Conservation (phyloP, 345 rosid species). For the Salix purpurea region DNA sequence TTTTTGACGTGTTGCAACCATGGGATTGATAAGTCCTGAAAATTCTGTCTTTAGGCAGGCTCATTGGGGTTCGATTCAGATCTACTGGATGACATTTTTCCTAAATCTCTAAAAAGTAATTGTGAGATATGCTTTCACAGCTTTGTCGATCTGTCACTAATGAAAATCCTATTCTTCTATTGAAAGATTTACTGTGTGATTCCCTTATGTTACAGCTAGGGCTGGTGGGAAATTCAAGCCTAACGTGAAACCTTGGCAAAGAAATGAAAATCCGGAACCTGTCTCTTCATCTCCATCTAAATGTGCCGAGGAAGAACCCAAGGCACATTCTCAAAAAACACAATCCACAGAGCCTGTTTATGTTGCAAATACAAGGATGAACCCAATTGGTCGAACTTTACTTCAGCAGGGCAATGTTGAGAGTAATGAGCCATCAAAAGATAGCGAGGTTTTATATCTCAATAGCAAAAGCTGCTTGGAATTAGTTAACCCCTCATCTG, state of each 20-base stretch:
- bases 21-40: background rate
- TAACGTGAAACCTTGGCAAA: too few species aligned
- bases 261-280: too few species aligned
- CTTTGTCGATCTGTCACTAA: too few species aligned
- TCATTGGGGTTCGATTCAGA: background rate
- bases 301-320: background rate
- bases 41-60: background rate
- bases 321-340: background rate
- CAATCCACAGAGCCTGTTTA: background rate
- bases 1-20: background rate
- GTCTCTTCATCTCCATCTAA: background rate
- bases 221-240: too few species aligned
- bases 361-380: background rate
- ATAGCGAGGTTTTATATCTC: background rate
- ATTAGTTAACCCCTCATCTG: background rate
- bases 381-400: background rate
- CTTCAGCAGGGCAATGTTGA: background rate
- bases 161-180: too few species aligned
- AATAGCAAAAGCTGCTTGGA: background rate
- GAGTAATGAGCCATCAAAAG: background rate
- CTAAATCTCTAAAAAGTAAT: background rate
- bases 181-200: too few species aligned
- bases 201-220: too few species aligned
- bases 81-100: background rate
- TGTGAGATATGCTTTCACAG: background rate